Conservation (phyloP, 768 basidiomycete genomes). For the Amanita phalloides region DNA sequence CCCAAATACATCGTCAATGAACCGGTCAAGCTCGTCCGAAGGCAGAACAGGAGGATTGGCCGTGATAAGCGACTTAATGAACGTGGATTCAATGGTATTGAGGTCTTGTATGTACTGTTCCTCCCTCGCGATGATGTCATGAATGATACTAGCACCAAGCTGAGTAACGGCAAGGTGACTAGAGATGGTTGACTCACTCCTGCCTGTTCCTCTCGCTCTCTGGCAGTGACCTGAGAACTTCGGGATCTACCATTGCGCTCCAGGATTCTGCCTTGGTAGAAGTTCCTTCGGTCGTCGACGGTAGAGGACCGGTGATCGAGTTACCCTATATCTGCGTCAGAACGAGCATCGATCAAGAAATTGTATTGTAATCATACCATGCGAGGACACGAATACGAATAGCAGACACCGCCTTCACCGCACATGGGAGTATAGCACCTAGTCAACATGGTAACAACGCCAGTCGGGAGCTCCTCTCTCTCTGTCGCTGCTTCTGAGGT, state of each 20-base stretch:
- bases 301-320: slow-evolving; percentile 17
- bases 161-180: not conserved
- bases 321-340: slow-evolving; percentile 14
- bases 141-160: slow-evolving; percentile 47
- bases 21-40: slow-evolving; percentile 56
- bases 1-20: slow-evolving; percentile 81
- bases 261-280: slow-evolving; percentile 39
- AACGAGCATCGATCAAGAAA: not conserved
- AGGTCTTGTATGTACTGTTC: slow-evolving; percentile 86
- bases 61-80: slow-evolving; percentile 34
- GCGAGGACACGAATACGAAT: slow-evolving; percentile 72
- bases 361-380: slow-evolving; percentile 27
- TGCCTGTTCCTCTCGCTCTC: slow-evolving; percentile 79
- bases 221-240: slow-evolving; percentile 38
- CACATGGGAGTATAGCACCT: slow-evolving; percentile 86
- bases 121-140: slow-evolving; percentile 84
- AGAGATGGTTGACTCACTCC: slow-evolving; percentile 27
- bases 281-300: slow-evolving; percentile 18
- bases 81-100: slow-evolving; percentile 67
- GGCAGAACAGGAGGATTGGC: slow-evolving; percentile 36
- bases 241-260: slow-evolving; percentile 33
- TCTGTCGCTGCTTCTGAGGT: slow-evolving; percentile 43
- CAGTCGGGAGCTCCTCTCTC: slow-evolving; percentile 69
- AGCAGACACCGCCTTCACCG: slow-evolving; percentile 68
- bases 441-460: slow-evolving; percentile 79